Conservation (phyloP, 75 land plant species). For the Chamaecyparis obtusa region DNA sequence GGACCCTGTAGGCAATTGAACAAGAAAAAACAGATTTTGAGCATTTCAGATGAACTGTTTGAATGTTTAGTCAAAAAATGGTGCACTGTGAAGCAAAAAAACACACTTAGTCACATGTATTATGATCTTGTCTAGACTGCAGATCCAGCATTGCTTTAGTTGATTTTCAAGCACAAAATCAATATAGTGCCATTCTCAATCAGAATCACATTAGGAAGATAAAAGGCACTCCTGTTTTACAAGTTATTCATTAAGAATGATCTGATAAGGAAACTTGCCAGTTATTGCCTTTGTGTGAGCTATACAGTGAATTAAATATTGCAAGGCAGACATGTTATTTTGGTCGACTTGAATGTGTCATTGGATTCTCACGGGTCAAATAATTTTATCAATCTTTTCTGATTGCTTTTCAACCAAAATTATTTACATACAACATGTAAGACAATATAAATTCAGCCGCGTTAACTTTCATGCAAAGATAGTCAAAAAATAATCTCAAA, state of each 20-base stretch:
- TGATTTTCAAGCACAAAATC: not conserved
- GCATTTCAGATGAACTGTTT: not conserved
- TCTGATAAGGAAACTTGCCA: too few relatives aligned
- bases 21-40: not conserved
- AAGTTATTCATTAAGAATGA: too few relatives aligned
- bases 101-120: not conserved
- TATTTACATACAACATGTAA: not conserved
- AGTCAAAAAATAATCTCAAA: not conserved
- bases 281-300: too few relatives aligned
- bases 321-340: not conserved
- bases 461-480: not conserved
- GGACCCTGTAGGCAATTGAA: slow-evolving; percentile 66
- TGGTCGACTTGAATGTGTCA: not conserved
- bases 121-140: not conserved
- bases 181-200: not conserved
- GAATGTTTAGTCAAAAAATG: not conserved
- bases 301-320: not conserved
- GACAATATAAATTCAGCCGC: not conserved
- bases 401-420: not conserved
- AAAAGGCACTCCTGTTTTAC: not conserved
- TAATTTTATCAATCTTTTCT: not conserved
- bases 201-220: not conserved
- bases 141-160: not conserved
- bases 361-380: not conserved
- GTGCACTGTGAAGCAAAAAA: not conserved